These are phyloP conservation scores for Alternaria sp. DNA, from an alignment of 2,329 filamentous ascomycete species.

Conservation along the genomic window DNA sequence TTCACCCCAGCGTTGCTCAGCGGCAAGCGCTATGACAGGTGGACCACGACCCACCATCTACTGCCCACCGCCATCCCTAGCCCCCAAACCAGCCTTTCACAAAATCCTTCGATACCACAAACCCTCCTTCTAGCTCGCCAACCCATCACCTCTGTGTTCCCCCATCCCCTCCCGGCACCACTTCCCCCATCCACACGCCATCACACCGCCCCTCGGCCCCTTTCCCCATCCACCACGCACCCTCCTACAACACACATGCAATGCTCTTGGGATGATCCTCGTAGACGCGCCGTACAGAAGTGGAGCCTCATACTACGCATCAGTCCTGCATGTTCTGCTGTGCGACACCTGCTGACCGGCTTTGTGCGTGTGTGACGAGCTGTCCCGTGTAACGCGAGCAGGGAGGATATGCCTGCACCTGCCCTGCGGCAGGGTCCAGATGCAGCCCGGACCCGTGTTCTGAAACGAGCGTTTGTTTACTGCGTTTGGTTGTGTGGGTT, in stretches of 20 bases:
- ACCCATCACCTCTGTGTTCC: background rate
- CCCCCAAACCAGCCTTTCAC: background rate
- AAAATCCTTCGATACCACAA: conserved; percentile 1
- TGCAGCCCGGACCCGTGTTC: background rate
- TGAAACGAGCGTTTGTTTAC: conserved; percentile 7
- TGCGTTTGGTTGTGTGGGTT: background rate
- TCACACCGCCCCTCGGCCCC: background rate
- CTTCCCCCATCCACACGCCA: background rate
- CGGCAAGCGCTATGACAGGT: background rate
- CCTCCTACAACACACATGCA: background rate
- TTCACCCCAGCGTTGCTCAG: background rate
- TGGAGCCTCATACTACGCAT: background rate
- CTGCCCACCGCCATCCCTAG: background rate
- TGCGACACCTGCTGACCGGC: conserved; percentile 1
- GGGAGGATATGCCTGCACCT: background rate
- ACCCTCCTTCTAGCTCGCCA: background rate
- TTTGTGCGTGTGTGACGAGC: background rate
- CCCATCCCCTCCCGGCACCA: background rate
- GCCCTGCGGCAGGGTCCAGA: conserved; percentile 5
- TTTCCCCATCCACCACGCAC: background rate
- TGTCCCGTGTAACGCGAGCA: background rate
- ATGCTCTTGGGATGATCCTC: background rate
- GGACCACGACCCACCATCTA: background rate
- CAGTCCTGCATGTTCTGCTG: background rate
- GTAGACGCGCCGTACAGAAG: background rate